Percentiles rank a stretch among this genome's conserved stretches.
phyloP scores from a whole-genome alignment of 495 filamentous ascomycete genomes.

The Hypoxylon crocopeplum region DNA sequence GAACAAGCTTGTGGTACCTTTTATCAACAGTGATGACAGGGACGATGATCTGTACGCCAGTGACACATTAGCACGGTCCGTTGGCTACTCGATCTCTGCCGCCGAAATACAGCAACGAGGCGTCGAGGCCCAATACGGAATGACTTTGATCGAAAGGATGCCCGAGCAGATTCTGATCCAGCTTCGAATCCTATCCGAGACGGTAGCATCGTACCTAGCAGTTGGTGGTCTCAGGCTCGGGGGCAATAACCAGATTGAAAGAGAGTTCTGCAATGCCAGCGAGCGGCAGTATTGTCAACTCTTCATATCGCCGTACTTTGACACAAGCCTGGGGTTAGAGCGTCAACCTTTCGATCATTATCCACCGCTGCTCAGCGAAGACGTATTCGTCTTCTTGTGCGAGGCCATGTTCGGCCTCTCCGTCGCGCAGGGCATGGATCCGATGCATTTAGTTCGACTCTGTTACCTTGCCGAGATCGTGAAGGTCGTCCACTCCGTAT shows the following conservation, averaged over 20 bases:
- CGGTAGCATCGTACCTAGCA: constrained; percentile 81
- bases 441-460: constrained; percentile 82
- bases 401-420: constrained; percentile 69
- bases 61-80: constrained; percentile 72
- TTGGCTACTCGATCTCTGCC: constrained; percentile 89
- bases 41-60: constrained; percentile 64
- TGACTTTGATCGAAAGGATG: constrained; percentile 83
- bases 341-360: constrained; percentile 53
- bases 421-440: constrained; percentile 64
- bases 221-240: constrained; percentile 70
- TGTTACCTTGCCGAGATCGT: constrained; percentile 93
- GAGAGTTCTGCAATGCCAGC: constrained; percentile 73
- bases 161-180: constrained; percentile 82
- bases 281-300: constrained; percentile 79
- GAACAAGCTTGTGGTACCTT: constrained; percentile 64
- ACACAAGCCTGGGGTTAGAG: constrained; percentile 35
- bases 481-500: constrained; percentile 68
- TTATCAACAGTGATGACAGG: constrained; percentile 13
- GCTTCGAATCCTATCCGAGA: constrained; percentile 89
- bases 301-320: constrained; percentile 65
- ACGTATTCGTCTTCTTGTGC: constrained; percentile 89
- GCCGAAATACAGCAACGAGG: constrained; percentile 94
- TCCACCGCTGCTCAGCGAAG: constrained; percentile 73
- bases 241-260: constrained; percentile 65
- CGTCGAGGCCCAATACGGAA: constrained; percentile 74